A percentile compares a stretch with the other conserved stretches of the same genome.
Conservation (phyloP, 2,329 filamentous ascomycete species). For the Scleromitrula shiraiana region DNA sequence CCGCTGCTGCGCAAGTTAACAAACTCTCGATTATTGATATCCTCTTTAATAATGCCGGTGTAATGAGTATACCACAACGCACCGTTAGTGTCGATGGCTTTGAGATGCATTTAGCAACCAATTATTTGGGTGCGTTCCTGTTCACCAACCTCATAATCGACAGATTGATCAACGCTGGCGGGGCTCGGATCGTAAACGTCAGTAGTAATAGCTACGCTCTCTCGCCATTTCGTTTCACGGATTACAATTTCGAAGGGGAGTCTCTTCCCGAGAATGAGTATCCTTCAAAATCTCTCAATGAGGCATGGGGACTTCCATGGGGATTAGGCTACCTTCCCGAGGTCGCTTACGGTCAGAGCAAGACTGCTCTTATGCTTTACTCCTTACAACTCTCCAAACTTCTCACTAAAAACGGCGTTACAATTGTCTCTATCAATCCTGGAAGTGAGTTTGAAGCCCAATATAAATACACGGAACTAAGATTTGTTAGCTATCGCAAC, state of each 20-base stretch:
- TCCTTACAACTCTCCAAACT: conserved; percentile 23
- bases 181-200: conserved; percentile 13
- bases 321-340: neutral
- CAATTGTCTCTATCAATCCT: conserved; percentile 26
- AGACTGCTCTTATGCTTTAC: conserved; percentile 32
- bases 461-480: neutral
- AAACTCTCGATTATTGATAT: conserved; percentile 32
- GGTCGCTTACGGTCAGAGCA: conserved; percentile 31
- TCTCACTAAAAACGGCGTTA: conserved; percentile 21
- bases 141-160: conserved; percentile 15
- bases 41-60: conserved; percentile 27
- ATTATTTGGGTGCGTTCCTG: conserved; percentile 16
- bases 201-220: conserved; percentile 32
- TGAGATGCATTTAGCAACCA: conserved; percentile 14
- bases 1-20: conserved; percentile 33
- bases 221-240: conserved; percentile 29
- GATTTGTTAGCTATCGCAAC: neutral
- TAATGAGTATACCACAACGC: conserved; percentile 10
- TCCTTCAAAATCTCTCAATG: neutral
- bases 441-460: conserved; percentile 10
- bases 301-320: neutral
- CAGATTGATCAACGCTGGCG: conserved; percentile 3
- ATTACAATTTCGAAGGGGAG: conserved; percentile 14
- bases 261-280: neutral
- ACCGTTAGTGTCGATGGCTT: conserved; percentile 9